These are phyloP conservation scores for Medicago arabica DNA, from an alignment of 306 rosid genomes.

Conservation along the genomic window DNA sequence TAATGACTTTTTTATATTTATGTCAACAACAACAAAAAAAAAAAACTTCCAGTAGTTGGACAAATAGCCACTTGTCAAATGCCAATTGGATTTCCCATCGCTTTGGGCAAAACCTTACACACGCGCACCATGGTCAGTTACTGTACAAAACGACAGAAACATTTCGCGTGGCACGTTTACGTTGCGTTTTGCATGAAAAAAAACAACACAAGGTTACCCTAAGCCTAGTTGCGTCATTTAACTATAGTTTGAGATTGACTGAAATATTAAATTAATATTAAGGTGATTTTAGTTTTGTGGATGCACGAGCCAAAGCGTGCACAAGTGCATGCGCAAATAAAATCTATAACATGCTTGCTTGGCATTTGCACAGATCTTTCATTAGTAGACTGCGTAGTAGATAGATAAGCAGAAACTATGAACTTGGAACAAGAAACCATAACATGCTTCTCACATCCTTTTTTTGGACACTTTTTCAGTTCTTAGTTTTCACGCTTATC, in stretches of 20 bases:
- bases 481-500: constrained; percentile 36
- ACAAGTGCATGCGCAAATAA: constrained; percentile 46
- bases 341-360: constrained; percentile 5
- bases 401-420: background rate
- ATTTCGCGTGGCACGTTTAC: constrained; percentile 17
- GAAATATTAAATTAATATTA: background rate
- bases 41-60: too few relatives aligned
- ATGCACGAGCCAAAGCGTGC: constrained; percentile 51
- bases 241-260: constrained; percentile 29
- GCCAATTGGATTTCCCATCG: too few relatives aligned
- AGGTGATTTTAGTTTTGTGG: constrained; percentile 8
- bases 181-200: constrained; percentile 23
- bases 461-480: background rate
- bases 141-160: constrained; percentile 37
- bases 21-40: too few relatives aligned
- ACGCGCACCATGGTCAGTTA: background rate
- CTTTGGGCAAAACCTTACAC: background rate
- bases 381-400: background rate
- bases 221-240: background rate
- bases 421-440: background rate
- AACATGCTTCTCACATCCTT: too few relatives aligned
- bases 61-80: too few relatives aligned
- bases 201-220: background rate
- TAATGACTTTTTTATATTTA: too few relatives aligned
- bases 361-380: background rate